phyloP scores from a whole-genome alignment of 2,329 filamentous ascomycete species.

The Leptographium flavum region DNA sequence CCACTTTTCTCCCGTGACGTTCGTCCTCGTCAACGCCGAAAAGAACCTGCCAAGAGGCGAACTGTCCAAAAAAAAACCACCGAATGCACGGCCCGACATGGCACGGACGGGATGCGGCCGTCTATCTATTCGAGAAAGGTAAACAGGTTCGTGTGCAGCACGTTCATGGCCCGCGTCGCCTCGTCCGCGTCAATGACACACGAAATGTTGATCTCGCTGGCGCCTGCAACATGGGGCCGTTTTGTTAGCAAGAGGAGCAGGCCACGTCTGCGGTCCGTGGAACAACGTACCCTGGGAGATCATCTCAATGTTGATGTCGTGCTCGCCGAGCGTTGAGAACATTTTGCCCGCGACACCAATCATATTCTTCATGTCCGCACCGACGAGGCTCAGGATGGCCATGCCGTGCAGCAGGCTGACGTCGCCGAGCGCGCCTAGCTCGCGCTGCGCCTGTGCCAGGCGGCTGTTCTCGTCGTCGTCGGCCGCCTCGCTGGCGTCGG shows the following conservation, averaged over 20 bases:
- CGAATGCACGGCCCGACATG: too few species aligned
- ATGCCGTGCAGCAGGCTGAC: constrained; percentile 84
- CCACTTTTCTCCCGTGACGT: too few species aligned
- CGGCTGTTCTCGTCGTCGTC: constrained; percentile 28
- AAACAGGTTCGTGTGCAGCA: constrained; percentile 92
- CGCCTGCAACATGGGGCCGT: constrained; percentile 39
- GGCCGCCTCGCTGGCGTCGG: constrained; percentile 36
- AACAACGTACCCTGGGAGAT: constrained; percentile 73
- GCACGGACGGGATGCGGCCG: too few species aligned
- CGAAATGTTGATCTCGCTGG: constrained; percentile 97
- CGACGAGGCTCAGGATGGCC: constrained; percentile 90
- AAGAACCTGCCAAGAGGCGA: too few species aligned
- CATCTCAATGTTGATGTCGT: constrained; percentile 97
- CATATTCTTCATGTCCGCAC: constrained; percentile 97
- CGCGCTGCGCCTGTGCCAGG: constrained; percentile 36
- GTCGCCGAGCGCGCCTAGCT: constrained; percentile 66
- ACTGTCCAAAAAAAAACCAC: too few species aligned
- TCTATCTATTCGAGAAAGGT: constrained; percentile 65
- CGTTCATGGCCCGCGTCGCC: constrained; percentile 85
- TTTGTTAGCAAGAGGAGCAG: too few species aligned
- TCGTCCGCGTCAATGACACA: constrained; percentile 90
- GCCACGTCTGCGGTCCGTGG: too few species aligned
- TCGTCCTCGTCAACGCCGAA: too few species aligned
- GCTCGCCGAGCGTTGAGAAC: constrained; percentile 87
- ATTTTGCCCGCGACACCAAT: constrained; percentile 82